Conservation (phyloP, 176 grass and related monocot genomes). For the Elymus sibiricus region DNA sequence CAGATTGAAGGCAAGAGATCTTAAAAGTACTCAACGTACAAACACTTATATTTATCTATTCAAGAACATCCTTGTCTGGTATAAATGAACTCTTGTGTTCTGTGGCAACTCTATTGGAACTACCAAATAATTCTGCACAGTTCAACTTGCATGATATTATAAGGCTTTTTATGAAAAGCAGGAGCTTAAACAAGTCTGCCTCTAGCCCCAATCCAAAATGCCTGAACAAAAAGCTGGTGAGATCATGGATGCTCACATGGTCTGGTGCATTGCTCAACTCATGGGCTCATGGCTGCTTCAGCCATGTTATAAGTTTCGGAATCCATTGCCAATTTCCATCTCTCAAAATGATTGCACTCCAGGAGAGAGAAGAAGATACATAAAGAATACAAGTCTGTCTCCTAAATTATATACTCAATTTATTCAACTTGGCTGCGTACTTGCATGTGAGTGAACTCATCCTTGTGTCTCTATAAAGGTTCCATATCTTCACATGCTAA, state of each 20-base stretch:
- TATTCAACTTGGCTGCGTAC: conserved; percentile 31
- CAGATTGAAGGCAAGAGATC: conserved; percentile 32
- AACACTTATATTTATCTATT: conserved; percentile 31
- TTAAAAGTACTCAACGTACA: conserved; percentile 35
- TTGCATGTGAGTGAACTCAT: conserved; percentile 28
- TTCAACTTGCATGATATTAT: conserved; percentile 35
- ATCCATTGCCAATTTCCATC: conserved; percentile 23
- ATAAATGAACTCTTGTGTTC: conserved; percentile 45
- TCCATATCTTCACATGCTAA: conserved; percentile 24
- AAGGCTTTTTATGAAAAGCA: conserved; percentile 5
- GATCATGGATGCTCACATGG: conserved; percentile 26
- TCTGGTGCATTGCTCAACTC: conserved; percentile 7
- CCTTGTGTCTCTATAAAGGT: conserved; percentile 33
- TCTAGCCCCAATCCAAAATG: conserved; percentile 30
- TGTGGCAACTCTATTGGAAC: conserved; percentile 26
- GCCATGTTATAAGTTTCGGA: conserved; percentile 26
- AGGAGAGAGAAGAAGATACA: conserved; percentile 18
- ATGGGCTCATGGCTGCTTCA: conserved; percentile 9
- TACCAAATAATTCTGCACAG: conserved; percentile 30
- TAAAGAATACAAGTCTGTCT: conserved; percentile 27
- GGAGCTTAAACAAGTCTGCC: conserved; percentile 20
- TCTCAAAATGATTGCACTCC: conserved; percentile 20
- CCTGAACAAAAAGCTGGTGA: not conserved
- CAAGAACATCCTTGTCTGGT: conserved; percentile 38
- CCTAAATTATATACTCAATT: conserved; percentile 31